These are phyloP conservation scores for Ramularia collo-cygni DNA, from an alignment of 2,329 filamentous ascomycete genomes.

Conservation along the genomic window DNA sequence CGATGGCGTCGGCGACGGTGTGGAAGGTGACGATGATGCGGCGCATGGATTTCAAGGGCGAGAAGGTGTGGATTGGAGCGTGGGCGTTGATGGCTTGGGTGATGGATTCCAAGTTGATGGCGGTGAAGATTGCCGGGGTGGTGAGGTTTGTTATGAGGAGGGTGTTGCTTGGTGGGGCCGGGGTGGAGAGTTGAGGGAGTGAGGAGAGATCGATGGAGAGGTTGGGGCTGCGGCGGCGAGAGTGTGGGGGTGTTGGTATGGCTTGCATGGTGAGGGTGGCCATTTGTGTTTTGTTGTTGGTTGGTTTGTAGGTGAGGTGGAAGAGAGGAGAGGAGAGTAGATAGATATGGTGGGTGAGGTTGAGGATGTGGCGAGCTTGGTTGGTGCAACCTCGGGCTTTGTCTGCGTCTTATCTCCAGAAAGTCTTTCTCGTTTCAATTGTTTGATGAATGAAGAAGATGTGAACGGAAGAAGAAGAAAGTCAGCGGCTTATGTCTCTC, in stretches of 20 bases:
- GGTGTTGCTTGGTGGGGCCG: slow-evolving; percentile 74
- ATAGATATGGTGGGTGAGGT: too few relatives aligned
- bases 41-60: slow-evolving; percentile 73
- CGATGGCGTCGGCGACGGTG: slow-evolving; percentile 60
- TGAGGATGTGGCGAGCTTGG: too few relatives aligned
- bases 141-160: slow-evolving; percentile 77
- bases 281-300: slow-evolving; percentile 4
- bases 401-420: too few relatives aligned
- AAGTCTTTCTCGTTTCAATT: too few relatives aligned
- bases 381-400: too few relatives aligned
- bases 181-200: slow-evolving; percentile 61
- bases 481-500: too few relatives aligned
- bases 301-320: background rate
- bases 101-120: slow-evolving; percentile 67
- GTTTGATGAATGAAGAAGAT: too few relatives aligned
- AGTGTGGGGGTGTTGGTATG: slow-evolving; percentile 12
- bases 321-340: too few relatives aligned
- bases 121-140: slow-evolving; percentile 64
- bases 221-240: slow-evolving; percentile 34
- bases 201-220: slow-evolving; percentile 68
- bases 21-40: slow-evolving; percentile 76
- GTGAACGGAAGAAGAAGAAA: too few relatives aligned
- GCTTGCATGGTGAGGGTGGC: slow-evolving; percentile 15
- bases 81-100: slow-evolving; percentile 62
- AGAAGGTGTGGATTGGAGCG: slow-evolving; percentile 70